Evolutionary conservation across 352 stramenopile genomes (phyloP).

Genomic region (Phytophthora europaea): DNA sequence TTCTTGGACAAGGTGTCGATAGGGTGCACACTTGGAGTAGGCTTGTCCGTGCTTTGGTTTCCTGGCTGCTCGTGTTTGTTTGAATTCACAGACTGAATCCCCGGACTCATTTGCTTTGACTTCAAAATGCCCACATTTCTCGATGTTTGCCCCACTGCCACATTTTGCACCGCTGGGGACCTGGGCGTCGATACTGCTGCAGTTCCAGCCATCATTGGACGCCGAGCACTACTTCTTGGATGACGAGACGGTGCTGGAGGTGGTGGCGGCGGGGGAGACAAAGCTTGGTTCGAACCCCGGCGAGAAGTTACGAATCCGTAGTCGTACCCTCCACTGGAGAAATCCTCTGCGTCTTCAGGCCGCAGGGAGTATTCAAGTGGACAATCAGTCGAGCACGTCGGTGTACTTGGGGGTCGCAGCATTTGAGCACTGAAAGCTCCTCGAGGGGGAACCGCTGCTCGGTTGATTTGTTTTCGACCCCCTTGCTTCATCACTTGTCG

Average conservation of each 20-base stretch:
- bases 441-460: slow-evolving; percentile 33
- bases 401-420: slow-evolving; percentile 32
- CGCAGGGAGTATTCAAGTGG: neutral
- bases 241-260: slow-evolving; percentile 18
- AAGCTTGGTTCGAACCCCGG: slow-evolving; percentile 22
- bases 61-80: slow-evolving; percentile 4
- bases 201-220: slow-evolving; percentile 5
- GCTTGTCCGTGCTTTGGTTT: slow-evolving; percentile 23
- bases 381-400: slow-evolving; percentile 26
- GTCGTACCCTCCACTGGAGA: slow-evolving; percentile 11
- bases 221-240: neutral
- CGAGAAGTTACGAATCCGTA: slow-evolving; percentile 23
- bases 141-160: neutral
- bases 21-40: slow-evolving; percentile 48
- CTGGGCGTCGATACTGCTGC: neutral
- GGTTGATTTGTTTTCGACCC: neutral
- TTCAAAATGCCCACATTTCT: neutral
- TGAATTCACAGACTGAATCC: neutral
- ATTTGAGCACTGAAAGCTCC: slow-evolving; percentile 54
- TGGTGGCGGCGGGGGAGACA: slow-evolving; percentile 32
- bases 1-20: slow-evolving; percentile 82
- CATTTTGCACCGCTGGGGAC: slow-evolving; percentile 4
- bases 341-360: slow-evolving; percentile 18
- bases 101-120: slow-evolving; percentile 12
- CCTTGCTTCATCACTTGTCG: slow-evolving; percentile 10